phyloP scores from a whole-genome alignment of 2,329 filamentous ascomycete species.

The Aspergillaceae sp. region DNA sequence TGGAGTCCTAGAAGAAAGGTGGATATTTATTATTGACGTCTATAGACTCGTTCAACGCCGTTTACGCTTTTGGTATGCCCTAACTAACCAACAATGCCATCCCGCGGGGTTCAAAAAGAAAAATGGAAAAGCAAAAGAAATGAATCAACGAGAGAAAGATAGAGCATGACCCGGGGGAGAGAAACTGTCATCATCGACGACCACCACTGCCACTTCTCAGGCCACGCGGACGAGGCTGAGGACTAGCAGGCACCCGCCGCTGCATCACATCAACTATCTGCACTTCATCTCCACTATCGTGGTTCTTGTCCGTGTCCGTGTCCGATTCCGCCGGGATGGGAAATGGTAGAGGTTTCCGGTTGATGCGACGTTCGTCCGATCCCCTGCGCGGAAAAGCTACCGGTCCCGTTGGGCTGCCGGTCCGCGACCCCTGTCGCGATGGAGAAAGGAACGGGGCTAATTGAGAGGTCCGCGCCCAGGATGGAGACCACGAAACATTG shows the following conservation, averaged over 20 bases:
- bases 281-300: conserved; percentile 24
- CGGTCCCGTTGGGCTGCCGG: no score
- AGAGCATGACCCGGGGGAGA: not conserved
- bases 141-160: no score
- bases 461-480: no score
- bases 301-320: conserved; percentile 12
- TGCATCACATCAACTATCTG: conserved; percentile 24
- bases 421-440: no score
- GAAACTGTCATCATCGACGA: not conserved
- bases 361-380: no score
- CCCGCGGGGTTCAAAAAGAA: not conserved
- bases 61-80: not conserved
- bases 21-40: not conserved
- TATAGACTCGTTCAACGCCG: not conserved
- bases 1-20: no score
- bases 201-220: not conserved
- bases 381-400: conserved; percentile 1
- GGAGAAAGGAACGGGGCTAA: no score
- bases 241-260: conserved; percentile 15
- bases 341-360: no score
- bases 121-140: not conserved
- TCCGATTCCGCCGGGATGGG: not conserved
- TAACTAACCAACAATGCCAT: not conserved
- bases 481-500: conserved; percentile 16
- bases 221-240: conserved; percentile 9